A percentile compares a stretch with the other conserved stretches of the same genome.
Evolutionary conservation across 768 basidiomycete genomes (phyloP).

Genomic region (Naganishia vaughanmartiniae): DNA sequence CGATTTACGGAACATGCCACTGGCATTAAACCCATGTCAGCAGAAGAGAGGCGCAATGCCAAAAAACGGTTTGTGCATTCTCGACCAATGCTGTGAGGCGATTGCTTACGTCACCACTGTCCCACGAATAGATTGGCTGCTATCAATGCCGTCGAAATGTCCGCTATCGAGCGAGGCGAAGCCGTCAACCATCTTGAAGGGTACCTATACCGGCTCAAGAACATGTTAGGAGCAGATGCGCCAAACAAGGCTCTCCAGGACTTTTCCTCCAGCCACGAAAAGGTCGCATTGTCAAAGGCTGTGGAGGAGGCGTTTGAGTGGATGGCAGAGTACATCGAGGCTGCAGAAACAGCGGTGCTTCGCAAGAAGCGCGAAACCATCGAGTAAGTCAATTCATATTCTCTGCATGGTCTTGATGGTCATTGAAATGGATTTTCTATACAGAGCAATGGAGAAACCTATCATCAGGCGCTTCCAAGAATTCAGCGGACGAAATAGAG

Average conservation of each 20-base stretch:
- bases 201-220: conserved; percentile 86
- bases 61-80: conserved; percentile 60
- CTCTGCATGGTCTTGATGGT: not conserved
- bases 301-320: conserved; percentile 74
- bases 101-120: not conserved
- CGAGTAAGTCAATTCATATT: conserved; percentile 63
- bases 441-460: conserved; percentile 72
- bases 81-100: not conserved
- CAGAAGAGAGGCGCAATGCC: conserved; percentile 70
- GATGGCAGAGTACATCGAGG: conserved; percentile 79
- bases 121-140: conserved; percentile 65
- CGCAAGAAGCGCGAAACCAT: conserved; percentile 71
- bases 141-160: conserved; percentile 71
- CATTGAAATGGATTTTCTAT: not conserved
- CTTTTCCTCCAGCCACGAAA: conserved; percentile 73
- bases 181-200: conserved; percentile 86
- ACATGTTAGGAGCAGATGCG: conserved; percentile 66
- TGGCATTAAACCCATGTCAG: conserved; percentile 71
- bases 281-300: conserved; percentile 64
- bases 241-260: conserved; percentile 76
- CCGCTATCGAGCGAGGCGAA: conserved; percentile 77
- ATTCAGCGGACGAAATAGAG: conserved; percentile 76
- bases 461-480: conserved; percentile 86
- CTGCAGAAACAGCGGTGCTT: conserved; percentile 72
- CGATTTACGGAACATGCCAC: conserved; percentile 65